Conservation (phyloP, 257 asterid species). For the Eustoma russellianum region DNA sequence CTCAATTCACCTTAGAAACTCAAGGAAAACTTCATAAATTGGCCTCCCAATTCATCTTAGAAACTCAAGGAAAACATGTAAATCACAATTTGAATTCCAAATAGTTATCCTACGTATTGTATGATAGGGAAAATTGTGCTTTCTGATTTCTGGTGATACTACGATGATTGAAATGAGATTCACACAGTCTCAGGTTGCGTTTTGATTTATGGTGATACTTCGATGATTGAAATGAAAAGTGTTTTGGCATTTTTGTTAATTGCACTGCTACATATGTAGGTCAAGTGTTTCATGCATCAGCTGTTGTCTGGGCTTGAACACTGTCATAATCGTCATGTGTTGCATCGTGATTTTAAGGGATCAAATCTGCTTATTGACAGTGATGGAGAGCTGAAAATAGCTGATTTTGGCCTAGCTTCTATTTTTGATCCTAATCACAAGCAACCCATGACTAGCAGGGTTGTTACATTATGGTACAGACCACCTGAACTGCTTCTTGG, state of each 20-base stretch:
- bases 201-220: not conserved
- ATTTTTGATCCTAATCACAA: conserved; percentile 60
- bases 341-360: conserved; percentile 88
- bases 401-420: conserved; percentile 87
- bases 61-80: too few relatives aligned
- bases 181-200: conserved; percentile 66
- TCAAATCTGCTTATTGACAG: conserved; percentile 74
- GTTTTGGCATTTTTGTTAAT: conserved; percentile 8
- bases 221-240: conserved; percentile 1
- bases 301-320: conserved; percentile 81
- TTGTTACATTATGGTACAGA: conserved; percentile 85
- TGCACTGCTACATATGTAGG: conserved; percentile 36
- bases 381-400: conserved; percentile 70
- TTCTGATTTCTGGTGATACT: too few relatives aligned
- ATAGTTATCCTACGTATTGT: too few relatives aligned
- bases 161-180: conserved; percentile 67
- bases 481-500: conserved; percentile 93
- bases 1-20: too few relatives aligned
- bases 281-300: conserved; percentile 77
- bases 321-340: conserved; percentile 63
- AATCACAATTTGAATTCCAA: too few relatives aligned
- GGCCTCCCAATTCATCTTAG: too few relatives aligned
- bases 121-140: too few relatives aligned
- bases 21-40: too few relatives aligned
- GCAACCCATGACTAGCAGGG: conserved; percentile 89